Conservation (phyloP, 352 stramenopile species). For the Phytophthora pini region DNA sequence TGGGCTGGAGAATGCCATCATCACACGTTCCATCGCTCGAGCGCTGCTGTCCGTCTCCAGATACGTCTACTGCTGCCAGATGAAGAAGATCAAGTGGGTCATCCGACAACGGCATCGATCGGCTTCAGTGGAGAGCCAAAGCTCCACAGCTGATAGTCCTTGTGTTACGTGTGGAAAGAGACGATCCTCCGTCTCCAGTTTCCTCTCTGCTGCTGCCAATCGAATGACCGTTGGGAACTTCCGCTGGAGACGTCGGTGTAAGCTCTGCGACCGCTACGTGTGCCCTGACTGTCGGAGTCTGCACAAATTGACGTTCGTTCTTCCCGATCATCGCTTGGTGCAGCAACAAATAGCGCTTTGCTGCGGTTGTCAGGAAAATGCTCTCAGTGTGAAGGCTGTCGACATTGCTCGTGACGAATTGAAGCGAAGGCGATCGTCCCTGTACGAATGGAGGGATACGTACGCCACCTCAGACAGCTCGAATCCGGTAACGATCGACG, state of each 20-base stretch:
- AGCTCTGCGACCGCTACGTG: slow-evolving; percentile 52
- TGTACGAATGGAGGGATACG: slow-evolving; percentile 42
- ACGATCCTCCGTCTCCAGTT: slow-evolving; percentile 29
- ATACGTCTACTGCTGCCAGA: slow-evolving; percentile 40
- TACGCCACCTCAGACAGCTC: slow-evolving; percentile 36
- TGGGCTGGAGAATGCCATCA: slow-evolving; percentile 46
- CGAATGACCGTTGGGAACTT: slow-evolving; percentile 18
- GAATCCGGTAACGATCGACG: slow-evolving; percentile 26
- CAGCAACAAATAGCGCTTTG: slow-evolving; percentile 39
- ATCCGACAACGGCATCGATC: slow-evolving; percentile 28
- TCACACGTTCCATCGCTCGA: slow-evolving; percentile 39
- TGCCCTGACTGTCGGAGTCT: slow-evolving; percentile 54
- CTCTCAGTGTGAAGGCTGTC: slow-evolving; percentile 29
- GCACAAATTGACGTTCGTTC: slow-evolving; percentile 44
- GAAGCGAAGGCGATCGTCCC: slow-evolving; percentile 18
- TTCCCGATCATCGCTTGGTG: slow-evolving; percentile 36
- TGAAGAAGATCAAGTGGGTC: slow-evolving; percentile 51
- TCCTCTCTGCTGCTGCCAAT: slow-evolving; percentile 21
- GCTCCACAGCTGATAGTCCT: slow-evolving; percentile 26
- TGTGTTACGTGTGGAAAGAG: slow-evolving; percentile 37
- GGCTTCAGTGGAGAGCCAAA: slow-evolving; percentile 19
- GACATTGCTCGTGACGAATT: slow-evolving; percentile 40
- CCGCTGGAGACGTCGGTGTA: slow-evolving; percentile 34
- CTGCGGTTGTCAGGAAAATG: slow-evolving; percentile 21
- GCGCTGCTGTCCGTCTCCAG: slow-evolving; percentile 36